Base-by-base conservation (phyloP, 2,329 filamentous ascomycete species). In the Phoma sp. region DNA sequence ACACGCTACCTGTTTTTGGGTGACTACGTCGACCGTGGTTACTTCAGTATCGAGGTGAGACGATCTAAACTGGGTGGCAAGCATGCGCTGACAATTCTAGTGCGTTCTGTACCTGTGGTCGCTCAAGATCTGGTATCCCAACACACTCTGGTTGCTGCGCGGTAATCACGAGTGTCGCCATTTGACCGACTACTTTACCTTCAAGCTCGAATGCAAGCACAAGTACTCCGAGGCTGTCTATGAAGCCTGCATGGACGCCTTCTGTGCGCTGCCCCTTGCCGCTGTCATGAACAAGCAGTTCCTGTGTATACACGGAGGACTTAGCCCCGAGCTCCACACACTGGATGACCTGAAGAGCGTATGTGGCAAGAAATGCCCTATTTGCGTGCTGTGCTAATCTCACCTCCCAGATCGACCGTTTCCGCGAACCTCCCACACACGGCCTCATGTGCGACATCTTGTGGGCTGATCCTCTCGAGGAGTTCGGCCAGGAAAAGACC, bases 201-300 rank as follows among this genome's bases (percentile, higher is more conserved):
- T 99, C 83, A 98, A 99, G 83, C 87, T 99, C 54, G 95, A 99
- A 78, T 99, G 95, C 84, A 97, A 96, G 81, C 95, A 99, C 85
- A 99, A 99, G 78, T 99, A 99, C 79, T 96, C 91, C 30, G 95
- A 98, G 79, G 85, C 85, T 61, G 85, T 99, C 56, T 99, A 99
- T 75, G 93, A 99, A 71, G 93, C 95, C 52, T 98, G 95, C 80
- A 96, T 97, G 86, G 93, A 99, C 63, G 96, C 95, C 0, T 99
- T 99, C 83, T 99, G 95, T 80, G 84, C 89, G 61, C 81, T 99
- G 60, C 95, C 95, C 27, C 82, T 99, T 66, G 95, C 95, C 52
- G 95, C 95, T 25, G 88, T 99, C 65, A 99, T 99, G 95, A 99
- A 99, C 85, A 99, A 99, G 83, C 95, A 99, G 77, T 99, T 99